Conservation (phyloP, 2,329 filamentous ascomycete genomes). For the Penicillium sp. region DNA sequence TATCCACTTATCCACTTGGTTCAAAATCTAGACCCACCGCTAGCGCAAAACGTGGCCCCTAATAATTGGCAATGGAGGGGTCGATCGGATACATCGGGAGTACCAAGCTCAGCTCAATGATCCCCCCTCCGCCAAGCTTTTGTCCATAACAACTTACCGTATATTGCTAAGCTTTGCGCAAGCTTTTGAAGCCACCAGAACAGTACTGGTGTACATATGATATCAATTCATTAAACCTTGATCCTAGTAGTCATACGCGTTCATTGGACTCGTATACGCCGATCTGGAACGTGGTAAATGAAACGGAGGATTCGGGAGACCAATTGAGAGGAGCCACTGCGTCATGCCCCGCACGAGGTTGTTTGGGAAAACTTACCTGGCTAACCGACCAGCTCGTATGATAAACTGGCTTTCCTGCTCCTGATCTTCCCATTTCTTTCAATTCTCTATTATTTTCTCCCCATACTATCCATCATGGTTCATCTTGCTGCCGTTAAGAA, state of each 20-base stretch:
- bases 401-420: neutral
- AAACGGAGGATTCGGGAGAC: neutral
- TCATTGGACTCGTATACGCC: neutral
- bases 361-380: too few species aligned
- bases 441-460: neutral
- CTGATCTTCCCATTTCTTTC: neutral
- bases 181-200: constrained; percentile 10
- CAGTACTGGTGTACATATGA: neutral
- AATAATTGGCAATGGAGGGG: neutral
- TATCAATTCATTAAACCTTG: neutral
- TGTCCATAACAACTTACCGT: neutral
- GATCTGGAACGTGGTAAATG: neutral
- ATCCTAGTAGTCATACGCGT: neutral
- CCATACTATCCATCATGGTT: constrained; percentile 35
- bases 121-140: constrained; percentile 23
- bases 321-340: neutral
- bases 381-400: too few species aligned
- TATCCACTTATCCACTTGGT: neutral
- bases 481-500: constrained; percentile 43
- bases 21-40: constrained; percentile 1
- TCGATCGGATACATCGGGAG: constrained; percentile 13
- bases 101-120: constrained; percentile 3
- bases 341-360: neutral
- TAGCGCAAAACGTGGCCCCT: constrained; percentile 7
- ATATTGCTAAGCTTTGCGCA: neutral